Base-by-base conservation (phyloP, 1,284 basidiomycete genomes). In the Sporisorium sorghi region DNA sequence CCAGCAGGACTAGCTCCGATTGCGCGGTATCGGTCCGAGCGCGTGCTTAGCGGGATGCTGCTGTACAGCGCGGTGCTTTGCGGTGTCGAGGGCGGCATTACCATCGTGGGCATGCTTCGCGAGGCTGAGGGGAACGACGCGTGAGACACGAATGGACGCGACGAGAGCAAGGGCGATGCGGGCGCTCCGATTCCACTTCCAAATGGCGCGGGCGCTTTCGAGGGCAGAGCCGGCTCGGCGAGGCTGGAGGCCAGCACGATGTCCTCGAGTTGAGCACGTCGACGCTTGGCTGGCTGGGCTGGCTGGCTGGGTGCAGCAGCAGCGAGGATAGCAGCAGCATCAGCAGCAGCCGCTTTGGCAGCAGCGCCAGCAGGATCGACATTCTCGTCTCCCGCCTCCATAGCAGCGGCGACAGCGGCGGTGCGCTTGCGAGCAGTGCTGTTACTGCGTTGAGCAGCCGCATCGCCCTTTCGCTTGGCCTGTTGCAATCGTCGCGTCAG, bases 401-500 rank as follows among this genome's bases (percentile, higher is more conserved):
- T 7, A 10, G 43, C 47, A 26, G 46, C 35, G 14, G 40, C 42
- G 24, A 49, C 43, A 30, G 58, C 54, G 12, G 69, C 63, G 26
- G 63, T 42, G 15, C 69, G 69, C 56, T 72, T 72, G 10, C 63
- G 58, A 32, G 55, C 40, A 5, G 23, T 24, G 24, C 43, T 47
- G 46, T 17, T 52, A 17, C 44, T 53, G 32, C 46, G 30, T 14
- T 48, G 46, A 23, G 56, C 51, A 1, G 52, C 56, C 0, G 52
- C 59, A 43, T 70, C 67, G 5, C 60, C 64, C 26, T 73, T 73
- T 17, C 56, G 40, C 47, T 64, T 67, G 0, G 71, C 71, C 40
- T 68, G 65, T 19, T 73, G 71, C 61, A 73, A 32, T n/a, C 71
- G 56, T n/a, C 58, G 46, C n/a, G 71, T 73, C 5, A 73, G 58